These are phyloP conservation scores for Clonostachys byssicola DNA, from an alignment of 2,329 filamentous ascomycete genomes.

Conservation along the genomic window DNA sequence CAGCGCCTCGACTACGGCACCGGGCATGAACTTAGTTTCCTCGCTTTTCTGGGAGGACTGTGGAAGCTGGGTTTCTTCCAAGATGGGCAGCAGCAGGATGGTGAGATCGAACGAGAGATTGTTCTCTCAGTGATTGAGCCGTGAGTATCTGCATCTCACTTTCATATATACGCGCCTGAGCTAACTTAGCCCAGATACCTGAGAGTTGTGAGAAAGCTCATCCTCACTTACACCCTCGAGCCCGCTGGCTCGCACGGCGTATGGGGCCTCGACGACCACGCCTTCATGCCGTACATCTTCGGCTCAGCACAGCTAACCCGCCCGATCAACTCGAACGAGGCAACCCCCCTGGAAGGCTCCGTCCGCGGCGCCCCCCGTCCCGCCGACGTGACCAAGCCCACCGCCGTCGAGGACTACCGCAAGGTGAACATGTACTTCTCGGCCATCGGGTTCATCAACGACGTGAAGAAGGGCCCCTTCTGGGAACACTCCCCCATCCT, in stretches of 20 bases:
- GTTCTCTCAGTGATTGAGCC: conserved; percentile 80
- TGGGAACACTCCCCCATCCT: conserved; percentile 96
- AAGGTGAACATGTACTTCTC: conserved; percentile 85
- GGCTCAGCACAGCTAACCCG: conserved; percentile 87
- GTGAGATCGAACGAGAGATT: conserved; percentile 70
- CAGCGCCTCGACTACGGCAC: conserved; percentile 94
- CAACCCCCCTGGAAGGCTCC: conserved; percentile 77
- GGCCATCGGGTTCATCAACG: conserved; percentile 93
- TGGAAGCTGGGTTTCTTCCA: conserved; percentile 87
- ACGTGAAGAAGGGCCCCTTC: conserved; percentile 93
- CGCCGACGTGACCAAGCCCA: conserved; percentile 59
- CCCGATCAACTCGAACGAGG: conserved; percentile 53
- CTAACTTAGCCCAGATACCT: conserved; percentile 56
- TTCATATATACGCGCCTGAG: background rate
- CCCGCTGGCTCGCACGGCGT: conserved; percentile 95
- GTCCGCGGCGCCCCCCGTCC: conserved; percentile 68
- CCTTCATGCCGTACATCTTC: conserved; percentile 90
- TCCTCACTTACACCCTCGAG: conserved; percentile 87
- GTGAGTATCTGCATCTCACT: conserved; percentile 42
- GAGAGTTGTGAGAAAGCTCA: conserved; percentile 74
- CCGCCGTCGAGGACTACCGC: conserved; percentile 62
- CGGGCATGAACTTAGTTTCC: conserved; percentile 90
- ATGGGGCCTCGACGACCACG: conserved; percentile 98
- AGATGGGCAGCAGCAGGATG: conserved; percentile 39
- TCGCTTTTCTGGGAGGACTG: conserved; percentile 83